These are phyloP conservation scores for Sporothrix mexicana DNA, from an alignment of 2,329 filamentous ascomycete species.

Conservation along the genomic window DNA sequence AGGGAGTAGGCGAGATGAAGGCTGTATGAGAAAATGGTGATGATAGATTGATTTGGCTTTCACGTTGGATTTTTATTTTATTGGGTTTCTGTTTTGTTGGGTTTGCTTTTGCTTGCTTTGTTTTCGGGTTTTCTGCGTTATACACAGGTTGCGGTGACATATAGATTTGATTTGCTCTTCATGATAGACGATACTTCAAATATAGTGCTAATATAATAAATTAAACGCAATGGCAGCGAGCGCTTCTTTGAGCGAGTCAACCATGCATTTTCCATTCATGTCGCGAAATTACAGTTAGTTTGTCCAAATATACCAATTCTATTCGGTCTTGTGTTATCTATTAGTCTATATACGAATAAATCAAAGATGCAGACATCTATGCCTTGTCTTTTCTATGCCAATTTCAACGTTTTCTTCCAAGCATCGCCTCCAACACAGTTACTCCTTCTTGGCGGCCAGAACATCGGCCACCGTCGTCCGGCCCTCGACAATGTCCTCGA, in stretches of 20 bases:
- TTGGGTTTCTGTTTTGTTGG: too few species aligned
- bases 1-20: constrained; percentile 52
- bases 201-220: too few species aligned
- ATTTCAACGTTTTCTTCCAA: neutral
- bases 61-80: too few species aligned
- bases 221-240: too few species aligned
- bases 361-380: neutral
- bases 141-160: too few species aligned
- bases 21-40: neutral
- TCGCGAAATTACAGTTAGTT: too few species aligned
- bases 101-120: too few species aligned
- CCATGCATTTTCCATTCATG: too few species aligned
- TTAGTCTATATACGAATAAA: constrained; percentile 11
- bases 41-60: neutral
- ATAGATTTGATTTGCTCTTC: too few species aligned
- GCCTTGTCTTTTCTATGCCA: neutral
- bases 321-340: neutral
- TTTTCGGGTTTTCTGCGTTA: too few species aligned
- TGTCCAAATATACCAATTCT: neutral
- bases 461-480: constrained; percentile 36
- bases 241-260: too few species aligned
- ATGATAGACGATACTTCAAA: too few species aligned
- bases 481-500: constrained; percentile 39
- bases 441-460: constrained; percentile 10
- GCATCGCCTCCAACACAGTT: neutral